Conservation (phyloP, 2,329 filamentous ascomycete species). For the Cladorrhinum sp. region DNA sequence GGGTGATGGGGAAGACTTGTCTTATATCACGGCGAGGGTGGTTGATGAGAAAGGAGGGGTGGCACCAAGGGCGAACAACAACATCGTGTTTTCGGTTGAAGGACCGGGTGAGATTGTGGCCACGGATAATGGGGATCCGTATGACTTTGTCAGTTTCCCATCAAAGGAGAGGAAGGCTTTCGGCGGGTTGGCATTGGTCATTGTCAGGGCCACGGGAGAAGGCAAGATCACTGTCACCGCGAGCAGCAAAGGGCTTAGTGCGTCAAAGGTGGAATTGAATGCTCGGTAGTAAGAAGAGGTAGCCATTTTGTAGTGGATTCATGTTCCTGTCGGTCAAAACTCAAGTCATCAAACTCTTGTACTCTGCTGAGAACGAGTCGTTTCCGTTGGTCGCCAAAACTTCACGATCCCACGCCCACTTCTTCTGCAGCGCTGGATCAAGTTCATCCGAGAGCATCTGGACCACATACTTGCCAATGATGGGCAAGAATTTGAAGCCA, state of each 20-base stretch:
- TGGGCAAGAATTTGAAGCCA: constrained; percentile 65
- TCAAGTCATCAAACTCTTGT: background rate
- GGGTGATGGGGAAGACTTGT: constrained; percentile 44
- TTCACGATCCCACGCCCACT: constrained; percentile 54
- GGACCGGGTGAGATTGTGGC: constrained; percentile 45
- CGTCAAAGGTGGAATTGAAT: too few relatives aligned
- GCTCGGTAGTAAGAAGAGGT: too few relatives aligned
- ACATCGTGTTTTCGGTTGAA: constrained; percentile 42
- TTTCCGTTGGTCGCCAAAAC: background rate
- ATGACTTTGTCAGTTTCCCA: constrained; percentile 43
- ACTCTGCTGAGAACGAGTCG: background rate
- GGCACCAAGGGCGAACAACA: constrained; percentile 42
- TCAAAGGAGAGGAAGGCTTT: constrained; percentile 40
- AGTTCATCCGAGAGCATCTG: constrained; percentile 51
- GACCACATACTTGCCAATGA: constrained; percentile 60
- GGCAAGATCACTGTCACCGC: constrained; percentile 22
- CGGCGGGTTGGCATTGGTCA: constrained; percentile 40
- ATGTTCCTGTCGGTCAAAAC: too few relatives aligned
- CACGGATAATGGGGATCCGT: constrained; percentile 51
- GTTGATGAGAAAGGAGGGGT: constrained; percentile 41
- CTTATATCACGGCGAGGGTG: constrained; percentile 45
- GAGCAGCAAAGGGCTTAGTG: too few relatives aligned
- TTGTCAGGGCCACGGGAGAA: constrained; percentile 34
- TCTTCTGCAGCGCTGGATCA: constrained; percentile 40
- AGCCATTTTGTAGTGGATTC: too few relatives aligned